phyloP scores from a whole-genome alignment of 108 stramenopile genomes.

The Parmales sp. region DNA sequence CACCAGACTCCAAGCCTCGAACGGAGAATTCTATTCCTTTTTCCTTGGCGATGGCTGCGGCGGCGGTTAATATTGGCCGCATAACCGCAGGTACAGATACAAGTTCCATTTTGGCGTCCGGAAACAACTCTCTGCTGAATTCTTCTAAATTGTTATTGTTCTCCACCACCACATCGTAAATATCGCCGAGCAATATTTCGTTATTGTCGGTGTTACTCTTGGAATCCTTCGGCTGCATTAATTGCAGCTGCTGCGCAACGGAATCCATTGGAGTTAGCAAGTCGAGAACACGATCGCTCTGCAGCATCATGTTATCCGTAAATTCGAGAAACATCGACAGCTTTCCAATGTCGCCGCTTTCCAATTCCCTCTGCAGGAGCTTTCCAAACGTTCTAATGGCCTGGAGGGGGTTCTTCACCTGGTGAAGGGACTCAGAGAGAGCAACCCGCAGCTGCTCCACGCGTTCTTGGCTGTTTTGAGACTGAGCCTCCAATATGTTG shows the following conservation, averaged over 20 bases:
- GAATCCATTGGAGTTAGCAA: constrained; percentile 60
- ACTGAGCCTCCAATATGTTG: constrained; percentile 35
- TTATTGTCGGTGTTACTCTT: background rate
- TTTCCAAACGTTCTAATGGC: constrained; percentile 71
- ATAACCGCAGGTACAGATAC: constrained; percentile 59
- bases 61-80: constrained; percentile 49
- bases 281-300: constrained; percentile 70
- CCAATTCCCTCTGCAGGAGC: constrained; percentile 54
- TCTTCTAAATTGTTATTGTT: background rate
- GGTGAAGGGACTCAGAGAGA: constrained; percentile 65
- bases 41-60: constrained; percentile 51
- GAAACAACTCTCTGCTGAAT: constrained; percentile 9
- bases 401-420: constrained; percentile 78
- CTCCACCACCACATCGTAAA: constrained; percentile 7
- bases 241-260: constrained; percentile 28
- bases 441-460: constrained; percentile 40
- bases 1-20: constrained; percentile 29
- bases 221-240: background rate
- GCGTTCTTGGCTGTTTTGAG: constrained; percentile 26
- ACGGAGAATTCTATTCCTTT: constrained; percentile 50
- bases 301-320: constrained; percentile 54
- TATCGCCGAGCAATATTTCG: background rate
- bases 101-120: constrained; percentile 55
- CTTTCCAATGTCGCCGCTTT: constrained; percentile 10
- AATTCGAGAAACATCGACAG: constrained; percentile 5